Conservation (phyloP, 1,139 yeast species). For the Scheffersomyces stambukii region DNA sequence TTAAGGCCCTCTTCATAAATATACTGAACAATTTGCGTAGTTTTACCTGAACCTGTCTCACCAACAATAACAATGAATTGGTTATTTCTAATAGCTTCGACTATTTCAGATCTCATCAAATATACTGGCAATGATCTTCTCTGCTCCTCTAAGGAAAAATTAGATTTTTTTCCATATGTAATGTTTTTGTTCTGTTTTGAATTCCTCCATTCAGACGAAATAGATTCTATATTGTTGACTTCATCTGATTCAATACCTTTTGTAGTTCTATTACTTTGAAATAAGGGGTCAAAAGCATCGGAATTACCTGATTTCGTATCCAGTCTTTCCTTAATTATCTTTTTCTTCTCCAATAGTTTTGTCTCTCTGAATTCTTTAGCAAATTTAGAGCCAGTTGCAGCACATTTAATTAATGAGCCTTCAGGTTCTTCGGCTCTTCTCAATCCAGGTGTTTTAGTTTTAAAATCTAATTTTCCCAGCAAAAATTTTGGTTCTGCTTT, state of each 20-base stretch:
- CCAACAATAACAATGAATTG: constrained; percentile 47
- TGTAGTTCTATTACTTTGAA: constrained; percentile 5
- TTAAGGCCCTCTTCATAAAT: constrained; percentile 36
- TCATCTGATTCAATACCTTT: constrained; percentile 5
- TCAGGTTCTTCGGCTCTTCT: constrained; percentile 65
- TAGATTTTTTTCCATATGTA: constrained; percentile 53
- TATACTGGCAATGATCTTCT: constrained; percentile 72
- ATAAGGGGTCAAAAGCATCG: constrained; percentile 45
- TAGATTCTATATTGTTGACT: constrained; percentile 10
- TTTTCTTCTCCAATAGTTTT: constrained; percentile 45
- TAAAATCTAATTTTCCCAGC: constrained; percentile 37
- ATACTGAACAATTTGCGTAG: constrained; percentile 41
- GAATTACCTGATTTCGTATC: no score
- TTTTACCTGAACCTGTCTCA: constrained; percentile 45
- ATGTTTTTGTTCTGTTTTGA: constrained; percentile 36
- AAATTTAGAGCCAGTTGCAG: constrained; percentile 68
- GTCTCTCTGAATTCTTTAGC: constrained; percentile 65
- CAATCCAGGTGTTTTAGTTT: constrained; percentile 47
- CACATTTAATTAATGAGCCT: constrained; percentile 75
- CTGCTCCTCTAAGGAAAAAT: constrained; percentile 57
- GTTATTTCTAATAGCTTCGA: constrained; percentile 49
- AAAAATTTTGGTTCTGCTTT: constrained; percentile 71
- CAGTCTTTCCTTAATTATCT: constrained; percentile 49
- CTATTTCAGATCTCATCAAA: constrained; percentile 52
- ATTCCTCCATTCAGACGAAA: constrained; percentile 48